Base-by-base conservation (phyloP, 2,329 filamentous ascomycete species). In the Cladosporium sp. region DNA sequence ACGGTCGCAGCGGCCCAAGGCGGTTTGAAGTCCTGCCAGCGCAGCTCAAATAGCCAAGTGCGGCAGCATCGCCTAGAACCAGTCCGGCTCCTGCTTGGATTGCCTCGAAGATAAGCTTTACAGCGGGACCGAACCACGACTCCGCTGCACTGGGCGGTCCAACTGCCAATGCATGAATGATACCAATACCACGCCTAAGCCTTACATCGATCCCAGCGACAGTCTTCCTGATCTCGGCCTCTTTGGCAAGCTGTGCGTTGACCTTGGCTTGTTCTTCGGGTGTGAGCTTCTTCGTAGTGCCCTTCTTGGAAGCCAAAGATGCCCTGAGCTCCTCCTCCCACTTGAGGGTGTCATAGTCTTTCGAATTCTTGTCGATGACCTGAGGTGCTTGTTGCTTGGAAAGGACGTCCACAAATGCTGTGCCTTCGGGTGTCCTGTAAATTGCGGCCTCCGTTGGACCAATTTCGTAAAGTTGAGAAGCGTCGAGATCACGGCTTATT, bases 341-440 rank as follows among this genome's bases (percentile, higher is more conserved):
- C 73, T 96, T 97, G 39, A 97, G 75, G 1, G 91, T 95, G 66
- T 99, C 91, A 66, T 97, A 96, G 70, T 97, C 94, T 71, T 96
- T 97, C 49, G 85, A 87, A 67, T 91, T 96, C 75, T 96, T 97
- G 74, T 91, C 88, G 3, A 91, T 85, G 2, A 88, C 76, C 36
- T 80, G 77, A 60, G 83, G 83, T 58, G 85, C 84, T 1, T 85
- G 78, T 70, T 96, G 96, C 70, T 90, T 92, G 34, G 88, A 90
- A 5, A 99, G 80, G 0, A 97, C 90, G 73, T 99, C 94, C 19
- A 99, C 81, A 66, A 96, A 97, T 13, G 87, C 83, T 1, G 88
- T 92, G 1, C 91, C 93, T 71, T 95, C 91, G 1, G 91, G 88
- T 0, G 93, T 96, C 44, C 91, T 86, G 72, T 92, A 94, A 58